Conservation (phyloP, 75 land plant genomes). For the Isoetes taiwanensis region DNA sequence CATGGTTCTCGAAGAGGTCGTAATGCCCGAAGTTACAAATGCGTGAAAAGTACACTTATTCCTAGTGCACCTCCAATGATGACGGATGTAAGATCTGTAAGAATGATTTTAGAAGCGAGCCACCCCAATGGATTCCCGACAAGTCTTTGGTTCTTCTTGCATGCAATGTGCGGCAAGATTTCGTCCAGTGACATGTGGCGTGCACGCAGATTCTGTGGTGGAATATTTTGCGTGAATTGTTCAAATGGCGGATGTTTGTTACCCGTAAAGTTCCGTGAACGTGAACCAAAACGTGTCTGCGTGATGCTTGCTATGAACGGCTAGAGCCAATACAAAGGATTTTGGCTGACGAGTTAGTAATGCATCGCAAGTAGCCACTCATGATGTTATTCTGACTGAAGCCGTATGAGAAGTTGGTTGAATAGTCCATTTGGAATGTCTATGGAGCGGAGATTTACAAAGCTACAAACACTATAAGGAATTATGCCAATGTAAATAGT, state of each 20-base stretch:
- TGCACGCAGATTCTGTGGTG: constrained; percentile 99
- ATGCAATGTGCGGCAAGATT: constrained; percentile 77
- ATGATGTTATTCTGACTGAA: constrained; percentile 85
- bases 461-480: constrained; percentile 76
- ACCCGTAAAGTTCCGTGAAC: constrained; percentile 57
- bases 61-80: too few species aligned
- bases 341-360: constrained; percentile 77
- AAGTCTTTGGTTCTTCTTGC: constrained; percentile 72
- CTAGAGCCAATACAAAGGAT: constrained; percentile 70
- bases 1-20: too few species aligned
- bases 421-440: constrained; percentile 82
- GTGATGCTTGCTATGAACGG: constrained; percentile 89
- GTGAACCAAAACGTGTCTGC: constrained; percentile 82
- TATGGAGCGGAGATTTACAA: constrained; percentile 95
- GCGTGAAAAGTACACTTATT: too few species aligned
- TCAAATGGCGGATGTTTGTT: constrained; percentile 65
- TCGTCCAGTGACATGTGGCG: constrained; percentile 79
- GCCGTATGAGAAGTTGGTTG: constrained; percentile 86
- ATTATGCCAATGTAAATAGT: constrained; percentile 56
- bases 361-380: constrained; percentile 76
- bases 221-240: constrained; percentile 73
- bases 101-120: constrained; percentile 73
- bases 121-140: constrained; percentile 84
- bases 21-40: too few species aligned
- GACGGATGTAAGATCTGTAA: constrained; percentile 26